These are phyloP conservation scores for Pythium scleroteichum DNA, from an alignment of 352 stramenopile species.

Conservation along the genomic window DNA sequence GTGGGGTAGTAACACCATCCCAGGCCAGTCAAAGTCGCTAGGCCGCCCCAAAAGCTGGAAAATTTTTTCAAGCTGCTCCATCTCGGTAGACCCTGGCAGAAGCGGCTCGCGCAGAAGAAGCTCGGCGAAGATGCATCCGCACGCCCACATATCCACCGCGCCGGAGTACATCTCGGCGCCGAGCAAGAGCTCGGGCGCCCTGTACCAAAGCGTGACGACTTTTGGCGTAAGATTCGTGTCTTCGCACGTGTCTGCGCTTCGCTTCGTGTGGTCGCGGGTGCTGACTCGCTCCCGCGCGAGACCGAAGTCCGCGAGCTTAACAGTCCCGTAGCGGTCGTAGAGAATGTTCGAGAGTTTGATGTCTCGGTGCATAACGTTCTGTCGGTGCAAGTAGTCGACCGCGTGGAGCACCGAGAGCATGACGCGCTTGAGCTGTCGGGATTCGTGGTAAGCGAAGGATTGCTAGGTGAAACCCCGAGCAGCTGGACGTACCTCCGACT, in stretches of 20 bases:
- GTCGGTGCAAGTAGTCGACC: conserved; percentile 70
- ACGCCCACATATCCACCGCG: conserved; percentile 92
- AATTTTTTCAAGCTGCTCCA: conserved; percentile 71
- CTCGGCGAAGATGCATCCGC: conserved; percentile 65
- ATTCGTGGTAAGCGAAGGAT: too few species aligned
- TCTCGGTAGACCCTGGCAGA: conserved; percentile 62
- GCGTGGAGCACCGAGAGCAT: conserved; percentile 89
- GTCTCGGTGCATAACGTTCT: conserved; percentile 90
- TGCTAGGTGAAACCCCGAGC: neutral
- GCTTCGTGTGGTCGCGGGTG: conserved; percentile 67
- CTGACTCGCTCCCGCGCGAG: conserved; percentile 42
- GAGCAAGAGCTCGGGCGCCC: conserved; percentile 97
- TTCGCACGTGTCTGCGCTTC: conserved; percentile 50
- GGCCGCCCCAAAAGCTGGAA: conserved; percentile 70
- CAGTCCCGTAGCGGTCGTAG: conserved; percentile 74
- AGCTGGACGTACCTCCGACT: conserved; percentile 58
- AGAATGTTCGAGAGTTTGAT: conserved; percentile 96
- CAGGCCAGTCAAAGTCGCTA: conserved; percentile 59
- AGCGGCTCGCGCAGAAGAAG: conserved; percentile 57
- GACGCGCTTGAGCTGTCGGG: conserved; percentile 84
- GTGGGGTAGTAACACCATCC: conserved; percentile 44
- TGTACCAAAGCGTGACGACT: conserved; percentile 99
- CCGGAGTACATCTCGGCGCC: conserved; percentile 85
- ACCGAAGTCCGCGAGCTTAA: conserved; percentile 76
- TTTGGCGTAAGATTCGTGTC: conserved; percentile 56